Percentiles rank a stretch among this genome's conserved stretches.
These are phyloP conservation scores for Margaritispora aquatica DNA, from an alignment of 495 filamentous ascomycete genomes.

Conservation along the genomic window DNA sequence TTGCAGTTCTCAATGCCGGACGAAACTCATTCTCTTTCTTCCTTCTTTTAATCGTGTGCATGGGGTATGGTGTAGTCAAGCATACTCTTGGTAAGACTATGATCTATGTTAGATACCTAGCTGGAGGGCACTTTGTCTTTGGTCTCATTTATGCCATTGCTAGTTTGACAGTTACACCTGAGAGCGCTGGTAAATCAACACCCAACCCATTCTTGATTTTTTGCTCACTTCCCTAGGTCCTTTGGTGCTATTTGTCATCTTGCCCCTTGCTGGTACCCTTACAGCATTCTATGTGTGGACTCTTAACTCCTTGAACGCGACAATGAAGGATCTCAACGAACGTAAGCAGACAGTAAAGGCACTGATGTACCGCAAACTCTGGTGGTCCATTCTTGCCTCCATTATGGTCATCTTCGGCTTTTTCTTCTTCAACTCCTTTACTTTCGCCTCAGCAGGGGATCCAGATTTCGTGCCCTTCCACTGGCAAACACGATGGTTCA, in stretches of 20 bases:
- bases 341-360: slow-evolving; percentile 89
- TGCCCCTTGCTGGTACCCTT: slow-evolving; percentile 85
- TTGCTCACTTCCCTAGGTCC: slow-evolving; percentile 49
- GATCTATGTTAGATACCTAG: slow-evolving; percentile 88
- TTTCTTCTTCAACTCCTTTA: slow-evolving; percentile 92
- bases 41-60: slow-evolving; percentile 95
- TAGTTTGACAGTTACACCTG: slow-evolving; percentile 81
- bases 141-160: slow-evolving; percentile 90
- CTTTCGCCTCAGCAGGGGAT: slow-evolving; percentile 74
- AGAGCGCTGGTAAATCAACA: slow-evolving; percentile 49
- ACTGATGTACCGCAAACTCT: slow-evolving; percentile 93
- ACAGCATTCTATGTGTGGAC: slow-evolving; percentile 99
- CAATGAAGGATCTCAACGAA: slow-evolving; percentile 91
- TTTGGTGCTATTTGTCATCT: slow-evolving; percentile 88
- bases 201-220: not conserved
- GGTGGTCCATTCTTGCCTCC: slow-evolving; percentile 91
- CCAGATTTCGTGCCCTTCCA: slow-evolving; percentile 90
- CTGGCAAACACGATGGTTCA: slow-evolving; percentile 96
- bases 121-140: slow-evolving; percentile 88
- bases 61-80: slow-evolving; percentile 99
- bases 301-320: slow-evolving; percentile 86
- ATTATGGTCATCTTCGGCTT: slow-evolving; percentile 96
- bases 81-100: slow-evolving; percentile 89
- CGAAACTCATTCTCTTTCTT: slow-evolving; percentile 99
- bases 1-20: slow-evolving; percentile 84